Evolutionary conservation across 441 rosid species (phyloP).

Genomic region (Croton laevigatus): DNA sequence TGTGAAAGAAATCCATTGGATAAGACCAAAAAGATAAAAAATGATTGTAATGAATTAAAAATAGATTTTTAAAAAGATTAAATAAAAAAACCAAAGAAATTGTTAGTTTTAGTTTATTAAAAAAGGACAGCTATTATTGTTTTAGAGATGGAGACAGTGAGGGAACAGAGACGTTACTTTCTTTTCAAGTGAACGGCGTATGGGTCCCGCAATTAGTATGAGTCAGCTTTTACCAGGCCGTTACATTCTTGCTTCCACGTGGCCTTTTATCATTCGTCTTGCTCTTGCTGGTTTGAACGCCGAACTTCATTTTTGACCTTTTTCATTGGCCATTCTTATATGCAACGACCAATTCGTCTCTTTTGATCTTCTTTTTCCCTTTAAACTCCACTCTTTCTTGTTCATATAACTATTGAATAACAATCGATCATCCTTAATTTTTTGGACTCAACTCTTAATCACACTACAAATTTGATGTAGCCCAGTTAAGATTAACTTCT

Average conservation of each 20-base stretch:
- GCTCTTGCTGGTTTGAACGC: conserved; percentile 27
- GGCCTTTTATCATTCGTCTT: conserved; percentile 19
- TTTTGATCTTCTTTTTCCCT: background rate
- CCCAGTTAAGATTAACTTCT: too few relatives aligned
- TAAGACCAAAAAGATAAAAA: too few relatives aligned
- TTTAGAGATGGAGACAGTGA: background rate
- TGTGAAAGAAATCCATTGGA: too few relatives aligned
- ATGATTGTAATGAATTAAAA: background rate
- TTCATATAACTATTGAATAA: too few relatives aligned
- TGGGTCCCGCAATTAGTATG: conserved; percentile 37
- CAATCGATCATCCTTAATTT: too few relatives aligned
- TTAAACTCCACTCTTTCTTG: background rate
- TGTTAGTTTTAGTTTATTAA: background rate
- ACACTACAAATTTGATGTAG: too few relatives aligned
- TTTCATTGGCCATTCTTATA: background rate
- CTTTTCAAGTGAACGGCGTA: conserved; percentile 46
- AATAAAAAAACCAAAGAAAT: too few relatives aligned
- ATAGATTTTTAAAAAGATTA: background rate
- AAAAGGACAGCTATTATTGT: background rate
- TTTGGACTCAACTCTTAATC: too few relatives aligned
- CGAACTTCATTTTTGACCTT: conserved; percentile 25
- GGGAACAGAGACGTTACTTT: conserved; percentile 36
- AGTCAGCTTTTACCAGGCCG: conserved; percentile 44
- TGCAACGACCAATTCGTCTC: background rate
- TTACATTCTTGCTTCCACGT: conserved; percentile 33